Evolutionary conservation across 495 filamentous ascomycete genomes (phyloP), one percentile per base, ranked within the genome.

Genomic region (Podospora fimiseda): DNA sequence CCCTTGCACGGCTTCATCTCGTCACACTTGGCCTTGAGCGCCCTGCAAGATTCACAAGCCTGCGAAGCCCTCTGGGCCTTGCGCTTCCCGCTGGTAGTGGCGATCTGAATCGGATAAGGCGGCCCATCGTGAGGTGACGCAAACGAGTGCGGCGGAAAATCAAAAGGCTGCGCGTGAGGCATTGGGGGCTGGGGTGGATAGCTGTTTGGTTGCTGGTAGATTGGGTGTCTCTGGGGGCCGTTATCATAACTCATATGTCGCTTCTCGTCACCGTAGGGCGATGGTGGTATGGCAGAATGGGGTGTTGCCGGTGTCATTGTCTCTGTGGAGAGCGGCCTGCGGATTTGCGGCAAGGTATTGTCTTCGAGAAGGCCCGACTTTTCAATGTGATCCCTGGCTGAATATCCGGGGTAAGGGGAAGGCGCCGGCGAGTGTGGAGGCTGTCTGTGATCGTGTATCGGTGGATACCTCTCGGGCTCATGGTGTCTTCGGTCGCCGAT

Each of bases 11-110:
- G 83, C 64, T 76, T 83, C 48, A 72, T 71, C 70, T 87, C 84
- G 52, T 86, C 82, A 62, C 84, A 87, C 66, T 85, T 86, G 22
- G 83, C 82, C 63, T 87, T 87, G n/a, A 84, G 72, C 48, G 75
- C 69, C 44, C 84, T 75, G 68, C 84, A 87, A 60, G 76, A 77
- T 56, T 87, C 40, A 49, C 69, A 46, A 59, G 75, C 74, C 68
- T 77, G 74, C 8, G 74, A 75, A n/a, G 74, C 74, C 47, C 74
- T 65, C 43, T 75, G 73, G 23, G 73, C 70, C 63, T 76, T 78
- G 57, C 73, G 67, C 65, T 78, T 78, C 9, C 68, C 67, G 40
- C 63, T 60, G n/a, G 60, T 48, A 7, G 67, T 50, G 19, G 70
- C 66, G 36, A 61, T 61, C 16, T 67, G 61, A 43, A 64, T 70